A percentile compares a stretch with the other conserved stretches of the same genome.
Conservation (phyloP, 257 asterid genomes). For the Jasminum sambac region DNA sequence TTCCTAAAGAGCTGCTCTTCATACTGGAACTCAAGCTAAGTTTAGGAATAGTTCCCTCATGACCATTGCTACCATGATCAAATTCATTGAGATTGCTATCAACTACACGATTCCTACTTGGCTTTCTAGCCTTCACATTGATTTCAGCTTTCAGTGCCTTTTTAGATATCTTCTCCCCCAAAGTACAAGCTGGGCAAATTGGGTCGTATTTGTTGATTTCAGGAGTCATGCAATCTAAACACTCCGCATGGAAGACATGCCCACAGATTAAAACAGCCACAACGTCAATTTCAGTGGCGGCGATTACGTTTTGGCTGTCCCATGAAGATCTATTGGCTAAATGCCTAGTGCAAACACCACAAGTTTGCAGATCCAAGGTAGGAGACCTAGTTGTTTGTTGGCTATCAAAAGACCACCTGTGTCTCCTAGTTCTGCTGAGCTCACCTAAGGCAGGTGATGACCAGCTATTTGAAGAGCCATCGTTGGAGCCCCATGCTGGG, state of each 20-base stretch:
- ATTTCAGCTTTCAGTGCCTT: conserved; percentile 77
- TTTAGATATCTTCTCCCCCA: conserved; percentile 85
- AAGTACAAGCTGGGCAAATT: conserved; percentile 85
- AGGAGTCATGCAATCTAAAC: conserved; percentile 88
- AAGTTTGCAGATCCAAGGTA: conserved; percentile 63
- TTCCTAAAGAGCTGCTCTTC: conserved; percentile 44
- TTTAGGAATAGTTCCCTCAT: conserved; percentile 49
- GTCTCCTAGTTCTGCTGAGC: conserved; percentile 59
- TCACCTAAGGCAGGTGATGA: conserved; percentile 77
- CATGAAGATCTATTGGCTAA: conserved; percentile 69
- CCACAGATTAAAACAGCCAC: conserved; percentile 87
- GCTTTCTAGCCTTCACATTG: conserved; percentile 64
- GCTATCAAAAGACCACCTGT: conserved; percentile 95
- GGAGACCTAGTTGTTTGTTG: conserved; percentile 51
- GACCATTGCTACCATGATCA: conserved; percentile 50
- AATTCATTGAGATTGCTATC: conserved; percentile 50
- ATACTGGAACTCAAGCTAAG: conserved; percentile 48
- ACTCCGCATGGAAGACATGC: conserved; percentile 88
- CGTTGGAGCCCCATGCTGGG: conserved; percentile 72
- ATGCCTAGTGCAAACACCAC: conserved; percentile 80
- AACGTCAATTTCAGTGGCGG: conserved; percentile 72
- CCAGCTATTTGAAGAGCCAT: conserved; percentile 85
- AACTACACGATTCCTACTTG: conserved; percentile 56
- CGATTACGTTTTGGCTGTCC: conserved; percentile 57
- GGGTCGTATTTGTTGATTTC: conserved; percentile 83